Base-by-base conservation (phyloP, 2,329 filamentous ascomycete genomes). In the Paracoccidioides lutzii region DNA sequence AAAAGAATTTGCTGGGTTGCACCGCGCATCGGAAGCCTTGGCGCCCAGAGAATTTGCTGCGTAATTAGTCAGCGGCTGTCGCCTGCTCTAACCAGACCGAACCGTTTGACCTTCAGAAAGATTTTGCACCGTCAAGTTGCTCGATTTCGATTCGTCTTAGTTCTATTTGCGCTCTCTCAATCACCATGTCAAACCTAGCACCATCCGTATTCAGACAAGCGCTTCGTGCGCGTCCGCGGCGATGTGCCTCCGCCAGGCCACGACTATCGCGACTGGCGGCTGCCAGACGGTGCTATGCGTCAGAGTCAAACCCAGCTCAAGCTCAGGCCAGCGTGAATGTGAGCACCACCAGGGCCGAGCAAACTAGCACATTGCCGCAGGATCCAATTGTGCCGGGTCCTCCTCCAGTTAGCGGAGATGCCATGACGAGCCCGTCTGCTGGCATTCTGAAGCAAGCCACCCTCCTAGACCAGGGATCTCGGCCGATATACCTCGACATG, bases 401-500 rank as follows among this genome's bases (percentile, higher is more conserved):
- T 3, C 75, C 83, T 3, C 75, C 75, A 48, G 73, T 82, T 63
- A 75, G 78, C 56, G 79, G 77, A 14, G 81, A 87, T 69, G 79
- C 81, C 52, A 84, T 85, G 68, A 83, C 93, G 76, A 93, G 86
- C 71, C 87, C 88, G n/a, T 82, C 87, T 68, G 87, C 88, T 60
- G 82, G 82, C 73, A 76, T 96, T 48, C 77, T 98, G 59, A 94
- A 93, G 76, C 86, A 95, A 70, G 91, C 90, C 7, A 90, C 89
- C 10, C 78, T 95, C 60, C 88, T 97, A 85, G 90, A 95, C 63
- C 84, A 95, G 71, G 93, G 93, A 57, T 85, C 88, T 59, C 80
- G 93, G 58, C 93, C 93, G 42, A 97, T 98, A 68, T 98, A 98
- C 66, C 84, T 98, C 54, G 93, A 98, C 69, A 95, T 95, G 85